A percentile compares a stretch with the other conserved stretches of the same genome.
Evolutionary conservation across 2,329 filamentous ascomycete species (phyloP).

Genomic region (Pseudofabraea citricarpa): DNA sequence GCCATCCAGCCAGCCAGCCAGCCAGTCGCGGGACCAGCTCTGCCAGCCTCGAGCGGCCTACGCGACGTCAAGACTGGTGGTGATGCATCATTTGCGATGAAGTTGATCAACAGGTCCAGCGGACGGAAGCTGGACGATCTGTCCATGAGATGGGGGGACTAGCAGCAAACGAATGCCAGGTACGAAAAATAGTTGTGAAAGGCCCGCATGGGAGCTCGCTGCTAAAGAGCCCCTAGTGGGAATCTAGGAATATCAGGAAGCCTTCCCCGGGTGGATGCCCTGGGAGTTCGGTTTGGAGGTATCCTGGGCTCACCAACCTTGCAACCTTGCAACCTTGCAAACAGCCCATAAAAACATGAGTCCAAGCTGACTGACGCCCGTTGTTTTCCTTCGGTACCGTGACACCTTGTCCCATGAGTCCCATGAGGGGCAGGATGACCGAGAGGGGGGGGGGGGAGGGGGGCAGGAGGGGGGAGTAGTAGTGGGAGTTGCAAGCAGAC

Average conservation of each 20-base stretch:
- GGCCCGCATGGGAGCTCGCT: constrained; percentile 8
- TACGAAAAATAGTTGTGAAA: constrained; percentile 8
- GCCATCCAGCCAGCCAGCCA: background rate
- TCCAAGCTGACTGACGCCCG: constrained; percentile 1
- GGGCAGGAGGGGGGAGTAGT: too few species aligned
- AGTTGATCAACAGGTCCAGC: too few species aligned
- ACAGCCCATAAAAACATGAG: background rate
- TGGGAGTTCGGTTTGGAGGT: constrained; percentile 3
- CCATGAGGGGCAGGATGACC: too few species aligned
- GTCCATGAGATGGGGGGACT: too few species aligned
- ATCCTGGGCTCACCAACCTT: constrained; percentile 8
- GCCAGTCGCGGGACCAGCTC: background rate
- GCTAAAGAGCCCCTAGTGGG: constrained; percentile 1
- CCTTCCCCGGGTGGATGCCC: constrained; percentile 16
- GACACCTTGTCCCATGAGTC: too few species aligned
- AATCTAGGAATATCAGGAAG: constrained; percentile 6
- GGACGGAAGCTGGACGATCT: constrained; percentile 4
- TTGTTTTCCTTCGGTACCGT: background rate
- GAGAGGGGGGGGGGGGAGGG: too few species aligned
- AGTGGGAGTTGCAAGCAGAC: too few species aligned
- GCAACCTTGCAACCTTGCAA: constrained; percentile 3
- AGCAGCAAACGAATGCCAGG: constrained; percentile 19
- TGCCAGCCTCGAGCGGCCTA: too few species aligned
- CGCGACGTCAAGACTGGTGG: background rate
- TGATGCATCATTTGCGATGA: constrained; percentile 3